Conservation (phyloP, 1,284 basidiomycete genomes). For the Gomphus bonarii region DNA sequence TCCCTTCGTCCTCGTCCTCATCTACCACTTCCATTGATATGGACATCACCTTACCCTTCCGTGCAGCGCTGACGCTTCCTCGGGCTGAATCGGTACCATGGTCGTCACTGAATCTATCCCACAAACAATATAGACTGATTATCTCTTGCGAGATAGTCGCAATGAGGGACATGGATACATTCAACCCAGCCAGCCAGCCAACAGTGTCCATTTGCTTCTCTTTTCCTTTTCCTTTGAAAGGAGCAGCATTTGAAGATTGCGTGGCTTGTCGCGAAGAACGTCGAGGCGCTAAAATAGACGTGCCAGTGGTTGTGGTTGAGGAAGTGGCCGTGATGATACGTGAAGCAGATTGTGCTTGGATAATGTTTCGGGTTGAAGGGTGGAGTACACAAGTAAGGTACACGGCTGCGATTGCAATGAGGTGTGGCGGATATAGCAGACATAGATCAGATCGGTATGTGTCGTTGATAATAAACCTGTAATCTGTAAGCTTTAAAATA, state of each 20-base stretch:
- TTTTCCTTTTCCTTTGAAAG: conserved; percentile 28
- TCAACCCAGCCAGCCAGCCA: conserved; percentile 76
- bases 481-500: background rate
- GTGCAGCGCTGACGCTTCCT: conserved; percentile 10
- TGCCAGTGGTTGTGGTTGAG: background rate
- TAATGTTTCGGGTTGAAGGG: conserved; percentile 33
- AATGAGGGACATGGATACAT: conserved; percentile 74
- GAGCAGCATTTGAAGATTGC: conserved; percentile 16
- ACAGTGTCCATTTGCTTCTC: conserved; percentile 23
- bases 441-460: conserved; percentile 88
- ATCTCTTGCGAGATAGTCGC: conserved; percentile 90
- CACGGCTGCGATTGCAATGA: conserved; percentile 85
- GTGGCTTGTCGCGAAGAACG: conserved; percentile 41
- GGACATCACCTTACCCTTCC: conserved; percentile 14
- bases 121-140: conserved; percentile 77
- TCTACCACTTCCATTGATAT: conserved; percentile 20
- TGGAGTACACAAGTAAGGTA: conserved; percentile 77
- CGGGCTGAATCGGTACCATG: conserved; percentile 23
- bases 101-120: conserved; percentile 73
- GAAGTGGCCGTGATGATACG: background rate
- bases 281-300: conserved; percentile 21
- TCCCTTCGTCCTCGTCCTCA: conserved; percentile 21
- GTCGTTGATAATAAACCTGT: conserved; percentile 94
- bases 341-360: conserved; percentile 14
- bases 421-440: conserved; percentile 86